A percentile compares a stretch with the other conserved stretches of the same genome.
Conservation (phyloP, 75 land plant genomes). For the Chamaecyparis obtusa region DNA sequence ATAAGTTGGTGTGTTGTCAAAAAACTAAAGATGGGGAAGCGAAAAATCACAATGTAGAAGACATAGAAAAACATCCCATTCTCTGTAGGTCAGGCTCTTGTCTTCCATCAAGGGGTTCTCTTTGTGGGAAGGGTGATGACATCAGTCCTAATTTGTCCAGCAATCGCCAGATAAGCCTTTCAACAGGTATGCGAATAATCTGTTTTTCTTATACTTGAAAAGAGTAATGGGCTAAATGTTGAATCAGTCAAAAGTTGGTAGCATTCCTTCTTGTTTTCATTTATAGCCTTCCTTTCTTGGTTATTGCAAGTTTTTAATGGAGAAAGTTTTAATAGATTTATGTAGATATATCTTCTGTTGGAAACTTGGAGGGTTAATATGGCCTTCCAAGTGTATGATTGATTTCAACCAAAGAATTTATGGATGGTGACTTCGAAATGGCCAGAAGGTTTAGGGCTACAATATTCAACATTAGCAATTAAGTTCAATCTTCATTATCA, state of each 20-base stretch:
- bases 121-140: conserved; percentile 25
- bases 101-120: conserved; percentile 45
- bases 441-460: not conserved
- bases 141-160: conserved; percentile 17
- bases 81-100: conserved; percentile 47
- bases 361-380: not conserved
- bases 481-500: not conserved
- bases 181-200: conserved; percentile 37
- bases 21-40: conserved; percentile 12
- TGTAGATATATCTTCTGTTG: not conserved
- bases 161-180: conserved; percentile 35
- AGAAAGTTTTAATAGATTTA: not conserved
- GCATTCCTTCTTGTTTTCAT: not conserved
- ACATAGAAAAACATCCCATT: conserved; percentile 44
- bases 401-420: not conserved
- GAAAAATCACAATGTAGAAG: conserved; percentile 32
- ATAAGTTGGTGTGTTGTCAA: conserved; percentile 24
- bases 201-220: not conserved
- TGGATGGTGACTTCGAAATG: not conserved
- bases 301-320: not conserved
- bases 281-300: not conserved
- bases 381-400: not conserved
- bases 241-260: not conserved
- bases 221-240: not conserved
- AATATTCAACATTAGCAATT: not conserved